Evolutionary conservation across 2,329 filamentous ascomycete genomes (phyloP), one percentile per base, ranked within the genome.

Genomic region (Penicillium griseofulvum): DNA sequence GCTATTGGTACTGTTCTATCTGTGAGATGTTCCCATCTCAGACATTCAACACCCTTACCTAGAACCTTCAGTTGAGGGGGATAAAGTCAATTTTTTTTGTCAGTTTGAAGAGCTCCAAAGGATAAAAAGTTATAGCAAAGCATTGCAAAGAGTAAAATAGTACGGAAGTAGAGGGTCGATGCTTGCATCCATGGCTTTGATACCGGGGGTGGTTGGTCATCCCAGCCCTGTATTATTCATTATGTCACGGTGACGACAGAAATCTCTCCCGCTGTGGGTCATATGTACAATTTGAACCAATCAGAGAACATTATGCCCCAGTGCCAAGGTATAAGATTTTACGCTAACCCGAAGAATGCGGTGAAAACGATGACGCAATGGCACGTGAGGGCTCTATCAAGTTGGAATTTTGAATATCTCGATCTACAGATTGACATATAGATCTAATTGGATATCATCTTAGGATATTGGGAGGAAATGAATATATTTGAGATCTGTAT

Each of bases 171-270:
- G 22, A n/a, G 16, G 43, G 9, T 53, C 28, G 42, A 33, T 48
- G 50, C 19, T 52, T 52, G 50, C 50, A 48, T 39, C 43, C 31
- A 16, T 16, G 14, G 14, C 9, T 33, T 38, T 34, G 50, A 53
- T 47, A 52, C 33, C 10, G 24, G 22, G 22, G 22, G 22, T 2
- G 33, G 24, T 52, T 43, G 48, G 17, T 29, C 34, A 52, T 52
- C 41, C 41, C 37, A 31, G 46, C 19, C 42, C 11, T 17, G 29
- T 45, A 45, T 37, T 51, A 54, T 45, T 17, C 39, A 51, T 51
- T 55, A 55, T 55, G 52, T 55, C 52, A 55, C 47, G 26, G 52
- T 55, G 52, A 55, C 52, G 52, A 51, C 47, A 55, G n/a, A 42
- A 55, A 51, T 45, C 34, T 50, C 46, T 45, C 47, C 47, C 47